Base-by-base conservation (phyloP, 257 asterid genomes). In the Cynanchum wilfordii region DNA sequence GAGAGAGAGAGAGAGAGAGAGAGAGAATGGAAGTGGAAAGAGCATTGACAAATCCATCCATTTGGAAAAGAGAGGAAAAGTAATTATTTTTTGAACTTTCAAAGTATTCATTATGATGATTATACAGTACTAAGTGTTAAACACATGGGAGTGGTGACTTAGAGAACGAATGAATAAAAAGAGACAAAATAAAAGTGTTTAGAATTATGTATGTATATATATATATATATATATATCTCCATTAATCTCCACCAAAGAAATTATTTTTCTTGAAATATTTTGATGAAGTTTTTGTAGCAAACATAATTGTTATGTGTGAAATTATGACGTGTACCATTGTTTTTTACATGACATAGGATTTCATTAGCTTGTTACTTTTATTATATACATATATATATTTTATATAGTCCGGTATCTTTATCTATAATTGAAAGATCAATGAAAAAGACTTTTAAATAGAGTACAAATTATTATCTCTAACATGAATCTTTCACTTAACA, bases 1-100 rank as follows among this genome's bases (percentile, higher is more conserved):
- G 10, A 12, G 20, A 50, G 19, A 1, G 56, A 19, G 51, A 45
- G 12, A 12, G 51, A 45, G 16, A 12, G 5, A 12, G 5, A 8
- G 13, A 47, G 13, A 15, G 40, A 59, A 57, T 24, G 66, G 66
- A 59, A 62, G 67, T 62, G 67, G 67, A 62, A 30, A 62, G 67
- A 30, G 67, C 67, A 62, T 62, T 62, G 15, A 30, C 20, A 13
- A 30, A 59, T 27, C 29, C 42, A 25, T 25, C 9, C 66, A 59
- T 29, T 42, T 8, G 47, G 66, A 38, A 29, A 58, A 27, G 66
- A 38, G n/a, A 59, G 40, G 66, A 59, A 59, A 59, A 3, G 9
- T 42, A 7, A 42, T 38, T 5, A 38, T 38, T 5, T 10, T 58
- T 58, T 58, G 20, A 7, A 27, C 20, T 50, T 50, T 51, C 24